A percentile compares a stretch with the other conserved stretches of the same genome.
Conservation (phyloP, 345 rosid genomes). For the Linum tenue region DNA sequence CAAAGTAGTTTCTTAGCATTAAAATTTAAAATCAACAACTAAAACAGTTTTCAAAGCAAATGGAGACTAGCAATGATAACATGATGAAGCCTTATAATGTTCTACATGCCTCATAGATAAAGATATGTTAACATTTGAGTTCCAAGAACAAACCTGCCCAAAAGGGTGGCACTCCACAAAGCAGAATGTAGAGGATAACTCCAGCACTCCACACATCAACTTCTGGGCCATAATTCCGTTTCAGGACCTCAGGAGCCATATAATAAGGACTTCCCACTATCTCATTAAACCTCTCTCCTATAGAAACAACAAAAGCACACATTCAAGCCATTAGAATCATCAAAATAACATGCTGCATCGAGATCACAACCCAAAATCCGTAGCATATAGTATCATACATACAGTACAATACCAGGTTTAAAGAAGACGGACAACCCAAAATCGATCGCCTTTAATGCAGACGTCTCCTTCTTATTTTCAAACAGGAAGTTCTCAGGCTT, state of each 20-base stretch:
- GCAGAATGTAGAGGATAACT: slow-evolving; percentile 74
- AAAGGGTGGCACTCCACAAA: slow-evolving; percentile 85
- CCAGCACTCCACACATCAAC: slow-evolving; percentile 93
- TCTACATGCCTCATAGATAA: not conserved
- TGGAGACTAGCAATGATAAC: not conserved
- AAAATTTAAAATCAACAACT: not conserved
- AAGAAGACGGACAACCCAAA: slow-evolving; percentile 79
- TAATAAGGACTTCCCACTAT: slow-evolving; percentile 93
- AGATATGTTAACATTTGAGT: not conserved
- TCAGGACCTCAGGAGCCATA: slow-evolving; percentile 92
- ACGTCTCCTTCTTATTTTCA: slow-evolving; percentile 69
- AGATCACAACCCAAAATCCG: not conserved
- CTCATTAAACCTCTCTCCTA: slow-evolving; percentile 72
- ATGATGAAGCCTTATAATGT: too few species aligned
- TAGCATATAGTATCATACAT: not conserved
- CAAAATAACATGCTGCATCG: not conserved
- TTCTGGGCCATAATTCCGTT: slow-evolving; percentile 74
- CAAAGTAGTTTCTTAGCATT: not conserved
- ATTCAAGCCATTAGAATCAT: slow-evolving; percentile 5
- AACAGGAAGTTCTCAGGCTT: slow-evolving; percentile 87
- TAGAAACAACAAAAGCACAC: slow-evolving; percentile 1
- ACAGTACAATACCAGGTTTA: slow-evolving; percentile 51
- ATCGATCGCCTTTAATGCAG: slow-evolving; percentile 69
- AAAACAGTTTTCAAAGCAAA: not conserved
- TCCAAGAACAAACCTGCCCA: slow-evolving; percentile 59